phyloP scores from a whole-genome alignment of 495 filamentous ascomycete species.

The Penicillium flavigenum region DNA sequence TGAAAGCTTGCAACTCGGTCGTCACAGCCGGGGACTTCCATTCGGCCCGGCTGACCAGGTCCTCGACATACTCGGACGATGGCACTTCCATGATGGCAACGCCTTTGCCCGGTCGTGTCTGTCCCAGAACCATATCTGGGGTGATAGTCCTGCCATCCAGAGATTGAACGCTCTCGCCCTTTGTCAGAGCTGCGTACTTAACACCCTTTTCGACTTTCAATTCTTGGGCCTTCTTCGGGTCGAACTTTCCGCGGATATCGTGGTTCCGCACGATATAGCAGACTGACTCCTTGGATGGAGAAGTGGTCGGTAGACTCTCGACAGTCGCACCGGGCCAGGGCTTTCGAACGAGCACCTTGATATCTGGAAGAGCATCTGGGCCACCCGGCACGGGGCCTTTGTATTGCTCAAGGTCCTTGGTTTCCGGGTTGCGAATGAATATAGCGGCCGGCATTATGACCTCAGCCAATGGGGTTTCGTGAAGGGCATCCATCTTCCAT shows the following conservation, averaged over 20 bases:
- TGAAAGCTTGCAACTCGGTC: constrained; percentile 61
- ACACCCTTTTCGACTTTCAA: constrained; percentile 55
- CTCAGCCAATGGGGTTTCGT: constrained; percentile 60
- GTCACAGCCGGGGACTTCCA: constrained; percentile 68
- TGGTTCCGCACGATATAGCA: constrained; percentile 83
- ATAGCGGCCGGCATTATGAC: constrained; percentile 67
- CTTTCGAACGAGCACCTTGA: constrained; percentile 70
- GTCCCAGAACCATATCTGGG: constrained; percentile 65
- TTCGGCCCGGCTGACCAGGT: constrained; percentile 66
- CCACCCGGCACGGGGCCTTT: constrained; percentile 60
- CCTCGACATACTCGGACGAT: constrained; percentile 60
- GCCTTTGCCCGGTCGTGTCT: constrained; percentile 56
- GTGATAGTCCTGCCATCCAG: constrained; percentile 57
- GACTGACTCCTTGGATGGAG: constrained; percentile 62
- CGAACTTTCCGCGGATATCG: constrained; percentile 76
- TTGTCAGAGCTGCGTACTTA: constrained; percentile 54
- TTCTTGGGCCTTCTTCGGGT: constrained; percentile 56
- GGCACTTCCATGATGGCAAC: constrained; percentile 82
- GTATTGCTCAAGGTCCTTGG: constrained; percentile 65
- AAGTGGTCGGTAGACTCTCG: constrained; percentile 61
- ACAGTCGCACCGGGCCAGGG: constrained; percentile 80
- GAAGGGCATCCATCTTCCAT: constrained; percentile 69
- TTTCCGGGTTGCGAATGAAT: constrained; percentile 64
- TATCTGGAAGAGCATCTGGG: constrained; percentile 52
- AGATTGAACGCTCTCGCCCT: constrained; percentile 55